A percentile compares a stretch with the other conserved stretches of the same genome.
Evolutionary conservation across 78 protist genomes (phyloP).

Genomic region (Cavenderia fasciculata): DNA sequence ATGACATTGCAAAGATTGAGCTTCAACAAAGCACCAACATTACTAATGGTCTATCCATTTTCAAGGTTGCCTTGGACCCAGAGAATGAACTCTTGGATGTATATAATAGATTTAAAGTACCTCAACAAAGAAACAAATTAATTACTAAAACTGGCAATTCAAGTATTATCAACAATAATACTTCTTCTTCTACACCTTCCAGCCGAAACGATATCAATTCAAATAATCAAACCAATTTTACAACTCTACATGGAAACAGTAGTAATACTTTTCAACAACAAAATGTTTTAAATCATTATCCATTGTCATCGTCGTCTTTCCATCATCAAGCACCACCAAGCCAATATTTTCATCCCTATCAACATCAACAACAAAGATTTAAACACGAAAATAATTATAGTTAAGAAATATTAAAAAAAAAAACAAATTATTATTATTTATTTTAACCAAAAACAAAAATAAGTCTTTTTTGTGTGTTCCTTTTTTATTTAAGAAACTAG

Average conservation of each 20-base stretch:
- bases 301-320: too few relatives aligned
- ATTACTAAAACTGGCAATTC: background rate
- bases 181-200: too few relatives aligned
- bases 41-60: conserved; percentile 63
- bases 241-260: too few relatives aligned
- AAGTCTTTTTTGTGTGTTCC: background rate
- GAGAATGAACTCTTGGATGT: conserved; percentile 38
- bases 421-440: background rate
- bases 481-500: conserved; percentile 33
- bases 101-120: conserved; percentile 57
- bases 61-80: conserved; percentile 24
- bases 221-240: too few relatives aligned
- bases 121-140: background rate
- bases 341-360: background rate
- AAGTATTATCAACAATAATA: too few relatives aligned
- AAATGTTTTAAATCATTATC: too few relatives aligned
- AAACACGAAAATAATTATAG: background rate
- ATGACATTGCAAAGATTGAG: conserved; percentile 28
- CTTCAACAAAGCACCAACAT: conserved; percentile 61
- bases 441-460: background rate
- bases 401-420: background rate
- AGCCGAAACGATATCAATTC: too few relatives aligned
- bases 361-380: background rate
- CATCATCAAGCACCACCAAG: background rate
- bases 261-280: too few relatives aligned